phyloP scores from a whole-genome alignment of 2,329 filamentous ascomycete species.

The Lachnellula arida region DNA sequence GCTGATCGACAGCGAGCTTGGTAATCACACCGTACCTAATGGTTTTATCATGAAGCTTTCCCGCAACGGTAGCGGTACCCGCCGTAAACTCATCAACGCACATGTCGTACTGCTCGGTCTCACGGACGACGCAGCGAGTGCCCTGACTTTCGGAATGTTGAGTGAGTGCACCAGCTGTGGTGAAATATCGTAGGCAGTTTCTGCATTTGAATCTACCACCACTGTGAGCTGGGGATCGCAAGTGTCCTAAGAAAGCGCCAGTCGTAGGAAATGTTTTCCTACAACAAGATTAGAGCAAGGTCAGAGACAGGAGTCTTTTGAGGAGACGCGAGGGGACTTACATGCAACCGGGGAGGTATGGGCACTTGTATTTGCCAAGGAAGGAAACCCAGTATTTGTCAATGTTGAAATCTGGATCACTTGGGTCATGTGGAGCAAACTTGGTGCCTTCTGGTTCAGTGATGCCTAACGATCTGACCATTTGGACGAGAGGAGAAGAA shows the following conservation, averaged over 20 bases:
- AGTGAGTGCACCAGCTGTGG: slow-evolving; percentile 39
- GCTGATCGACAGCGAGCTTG: no score
- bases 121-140: slow-evolving; percentile 40
- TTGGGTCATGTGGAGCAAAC: not conserved
- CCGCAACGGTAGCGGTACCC: slow-evolving; percentile 29
- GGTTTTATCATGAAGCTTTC: slow-evolving; percentile 33
- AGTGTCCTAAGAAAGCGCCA: slow-evolving; percentile 34
- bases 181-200: slow-evolving; percentile 40
- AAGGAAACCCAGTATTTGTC: not conserved
- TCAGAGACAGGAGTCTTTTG: not conserved
- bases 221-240: slow-evolving; percentile 40
- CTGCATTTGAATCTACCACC: slow-evolving; percentile 39
- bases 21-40: slow-evolving; percentile 28
- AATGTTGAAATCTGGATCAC: not conserved
- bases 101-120: slow-evolving; percentile 36
- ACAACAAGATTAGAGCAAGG: not conserved
- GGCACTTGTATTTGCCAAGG: not conserved
- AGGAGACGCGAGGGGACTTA: not conserved
- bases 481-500: no score
- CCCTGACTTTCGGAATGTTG: slow-evolving; percentile 45
- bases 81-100: slow-evolving; percentile 39
- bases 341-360: not conserved
- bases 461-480: not conserved
- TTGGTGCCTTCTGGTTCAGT: not conserved
- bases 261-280: slow-evolving; percentile 13